Evolutionary conservation across 2,329 filamentous ascomycete genomes (phyloP), one percentile per base, ranked within the genome.

Genomic region (Thielaviopsis punctulata): DNA sequence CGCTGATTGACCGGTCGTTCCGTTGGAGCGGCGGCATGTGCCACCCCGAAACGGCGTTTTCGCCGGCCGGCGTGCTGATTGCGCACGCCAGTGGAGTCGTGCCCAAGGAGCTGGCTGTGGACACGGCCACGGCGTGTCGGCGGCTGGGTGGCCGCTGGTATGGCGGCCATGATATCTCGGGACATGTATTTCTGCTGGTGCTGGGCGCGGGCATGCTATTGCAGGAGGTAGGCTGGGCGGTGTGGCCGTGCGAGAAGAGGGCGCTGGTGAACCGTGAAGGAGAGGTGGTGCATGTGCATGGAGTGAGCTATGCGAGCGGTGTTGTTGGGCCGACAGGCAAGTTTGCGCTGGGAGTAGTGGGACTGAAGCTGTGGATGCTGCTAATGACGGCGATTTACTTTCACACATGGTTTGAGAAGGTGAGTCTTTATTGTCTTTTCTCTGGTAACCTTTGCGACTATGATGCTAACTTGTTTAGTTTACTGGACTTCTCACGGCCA

Each of bases 311-410:
- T 75, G 39, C 39, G 19, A 59, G 62, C 0, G 62, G 62, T 44
- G 59, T 60, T 47, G 64, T 76, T 53, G 69, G 72, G 2, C 58
- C 75, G 49, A 67, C 73, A 8, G 67, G 68, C 59, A 69, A 77
- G 72, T 68, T 83, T 58, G 76, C 80, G 57, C 67, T 74, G 22
- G 73, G 62, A 0, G 78, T 95, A 23, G 75, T 84, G 18, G 80
- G 67, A 0, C 61, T 95, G 62, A 86, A 82, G 62, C 77, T 82
- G 70, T 96, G 92, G 86, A 98, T 98, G 92, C 67, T 98, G 63
- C 73, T 96, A 56, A 98, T 98, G 92, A 98, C 92, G 41, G 89
- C 89, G 2, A 89, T 93, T 39, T 98, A 90, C 73, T 98, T 98
- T 62, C 92, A 98, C 66, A 98, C 92, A 0, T 96, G 90, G 89